These are phyloP conservation scores for Vaccinium darrowii DNA, from an alignment of 148 eudicot genomes.

Conservation along the genomic window DNA sequence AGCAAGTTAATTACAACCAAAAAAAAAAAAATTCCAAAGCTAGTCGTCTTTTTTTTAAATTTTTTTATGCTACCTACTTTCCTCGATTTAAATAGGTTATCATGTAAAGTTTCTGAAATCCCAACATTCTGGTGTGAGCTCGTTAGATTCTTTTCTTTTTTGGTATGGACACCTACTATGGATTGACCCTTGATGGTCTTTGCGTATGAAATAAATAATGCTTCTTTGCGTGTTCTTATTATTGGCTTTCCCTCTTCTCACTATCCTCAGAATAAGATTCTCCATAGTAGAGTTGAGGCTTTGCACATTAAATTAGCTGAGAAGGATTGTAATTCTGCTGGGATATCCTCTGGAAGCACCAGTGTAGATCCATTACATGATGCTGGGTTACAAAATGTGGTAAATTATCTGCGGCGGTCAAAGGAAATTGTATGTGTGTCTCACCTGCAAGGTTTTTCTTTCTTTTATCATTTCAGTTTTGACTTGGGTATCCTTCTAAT, in stretches of 20 bases:
- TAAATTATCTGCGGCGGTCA: slow-evolving; percentile 86
- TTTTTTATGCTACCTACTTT: background rate
- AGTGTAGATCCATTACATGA: slow-evolving; percentile 40
- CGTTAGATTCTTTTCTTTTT: background rate
- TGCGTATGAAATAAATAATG: background rate
- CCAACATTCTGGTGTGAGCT: background rate
- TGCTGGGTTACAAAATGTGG: slow-evolving; percentile 74
- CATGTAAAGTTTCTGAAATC: background rate
- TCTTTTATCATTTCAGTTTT: background rate
- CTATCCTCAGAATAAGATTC: slow-evolving; percentile 56
- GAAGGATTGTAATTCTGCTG: slow-evolving; percentile 50
- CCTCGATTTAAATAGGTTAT: background rate
- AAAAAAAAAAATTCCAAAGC: background rate
- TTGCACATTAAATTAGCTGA: slow-evolving; percentile 77
- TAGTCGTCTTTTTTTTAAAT: background rate
- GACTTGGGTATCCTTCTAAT: background rate
- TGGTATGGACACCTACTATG: background rate
- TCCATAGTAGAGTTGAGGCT: slow-evolving; percentile 79
- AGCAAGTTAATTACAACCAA: background rate
- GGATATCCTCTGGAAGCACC: slow-evolving; percentile 40
- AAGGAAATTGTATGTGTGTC: slow-evolving; percentile 69
- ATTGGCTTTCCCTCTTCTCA: slow-evolving; percentile 1
- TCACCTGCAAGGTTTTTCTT: background rate
- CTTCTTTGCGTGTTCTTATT: background rate
- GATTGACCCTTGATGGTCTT: background rate